phyloP scores from a whole-genome alignment of 345 rosid genomes.

The Gossypium anomalum region DNA sequence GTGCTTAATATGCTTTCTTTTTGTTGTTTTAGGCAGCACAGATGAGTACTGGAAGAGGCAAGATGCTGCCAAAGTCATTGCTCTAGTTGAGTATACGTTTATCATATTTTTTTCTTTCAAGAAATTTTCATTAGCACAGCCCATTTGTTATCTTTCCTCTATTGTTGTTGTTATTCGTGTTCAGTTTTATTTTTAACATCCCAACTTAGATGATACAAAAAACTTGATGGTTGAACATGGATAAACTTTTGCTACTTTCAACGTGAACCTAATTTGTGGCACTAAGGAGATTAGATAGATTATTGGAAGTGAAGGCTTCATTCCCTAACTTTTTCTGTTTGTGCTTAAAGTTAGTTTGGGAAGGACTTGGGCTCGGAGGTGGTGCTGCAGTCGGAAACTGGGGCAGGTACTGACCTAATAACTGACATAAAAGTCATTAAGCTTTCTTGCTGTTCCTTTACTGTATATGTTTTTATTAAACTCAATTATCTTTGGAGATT shows the following conservation, averaged over 20 bases:
- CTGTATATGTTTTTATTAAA: background rate
- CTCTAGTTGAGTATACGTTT: constrained; percentile 53
- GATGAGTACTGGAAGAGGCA: constrained; percentile 83
- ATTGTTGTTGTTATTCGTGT: background rate
- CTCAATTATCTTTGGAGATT: background rate
- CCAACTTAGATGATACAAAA: background rate
- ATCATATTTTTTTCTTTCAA: constrained; percentile 7
- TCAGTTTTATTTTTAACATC: background rate
- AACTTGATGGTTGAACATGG: background rate
- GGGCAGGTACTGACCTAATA: constrained; percentile 54
- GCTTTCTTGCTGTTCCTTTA: background rate
- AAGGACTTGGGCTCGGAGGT: constrained; percentile 94
- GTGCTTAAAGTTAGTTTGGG: constrained; percentile 69
- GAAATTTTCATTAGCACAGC: background rate
- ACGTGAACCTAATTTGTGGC: background rate
- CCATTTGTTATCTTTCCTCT: background rate
- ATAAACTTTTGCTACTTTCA: background rate
- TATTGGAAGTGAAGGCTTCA: background rate
- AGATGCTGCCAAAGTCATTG: constrained; percentile 81
- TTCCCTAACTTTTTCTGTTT: constrained; percentile 23
- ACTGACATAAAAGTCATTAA: constrained; percentile 9
- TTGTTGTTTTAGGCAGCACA: constrained; percentile 62
- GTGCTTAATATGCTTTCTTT: constrained; percentile 2
- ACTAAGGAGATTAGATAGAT: background rate
- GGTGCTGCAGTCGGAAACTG: constrained; percentile 63